A percentile compares a stretch with the other conserved stretches of the same genome.
phyloP scores from a whole-genome alignment of 495 filamentous ascomycete genomes.

The Delitschia confertaspora region DNA sequence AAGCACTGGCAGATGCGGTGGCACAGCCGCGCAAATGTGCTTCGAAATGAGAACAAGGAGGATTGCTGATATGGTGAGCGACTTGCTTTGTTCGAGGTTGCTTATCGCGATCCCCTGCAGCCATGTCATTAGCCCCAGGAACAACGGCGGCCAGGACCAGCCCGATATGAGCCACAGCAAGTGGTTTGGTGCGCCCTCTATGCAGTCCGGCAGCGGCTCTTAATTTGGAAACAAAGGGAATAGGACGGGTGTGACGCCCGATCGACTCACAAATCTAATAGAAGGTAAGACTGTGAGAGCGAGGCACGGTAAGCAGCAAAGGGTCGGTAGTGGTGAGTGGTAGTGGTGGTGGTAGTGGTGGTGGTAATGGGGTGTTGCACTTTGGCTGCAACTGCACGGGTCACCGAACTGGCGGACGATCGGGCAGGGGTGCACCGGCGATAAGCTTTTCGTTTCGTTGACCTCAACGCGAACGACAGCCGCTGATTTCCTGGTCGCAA shows the following conservation, averaged over 20 bases:
- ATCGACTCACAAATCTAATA: neutral
- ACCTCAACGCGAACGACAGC: constrained; percentile 5
- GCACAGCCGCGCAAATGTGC: constrained; percentile 20
- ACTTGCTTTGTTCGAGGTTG: constrained; percentile 24
- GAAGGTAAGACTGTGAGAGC: neutral
- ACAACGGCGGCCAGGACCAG: constrained; percentile 13
- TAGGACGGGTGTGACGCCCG: too few species aligned
- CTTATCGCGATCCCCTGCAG: constrained; percentile 30
- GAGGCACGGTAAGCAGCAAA: neutral
- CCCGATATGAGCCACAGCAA: neutral
- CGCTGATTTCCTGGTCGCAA: constrained; percentile 13
- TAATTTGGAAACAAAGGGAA: too few species aligned
- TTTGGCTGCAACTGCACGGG: constrained; percentile 7
- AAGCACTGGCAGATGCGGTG: constrained; percentile 24
- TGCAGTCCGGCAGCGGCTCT: too few species aligned
- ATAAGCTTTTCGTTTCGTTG: constrained; percentile 18
- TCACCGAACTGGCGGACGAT: constrained; percentile 1
- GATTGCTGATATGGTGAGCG: constrained; percentile 23
- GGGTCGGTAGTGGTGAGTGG: neutral
- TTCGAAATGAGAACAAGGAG: constrained; percentile 10
- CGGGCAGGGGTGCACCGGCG: constrained; percentile 7
- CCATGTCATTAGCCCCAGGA: constrained; percentile 26
- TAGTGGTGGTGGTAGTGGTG: neutral
- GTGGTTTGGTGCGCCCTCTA: neutral
- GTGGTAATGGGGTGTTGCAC: neutral